A percentile compares a stretch with the other conserved stretches of the same genome.
Conservation (phyloP, 306 rosid species). For the Luffa aegyptiaca region DNA sequence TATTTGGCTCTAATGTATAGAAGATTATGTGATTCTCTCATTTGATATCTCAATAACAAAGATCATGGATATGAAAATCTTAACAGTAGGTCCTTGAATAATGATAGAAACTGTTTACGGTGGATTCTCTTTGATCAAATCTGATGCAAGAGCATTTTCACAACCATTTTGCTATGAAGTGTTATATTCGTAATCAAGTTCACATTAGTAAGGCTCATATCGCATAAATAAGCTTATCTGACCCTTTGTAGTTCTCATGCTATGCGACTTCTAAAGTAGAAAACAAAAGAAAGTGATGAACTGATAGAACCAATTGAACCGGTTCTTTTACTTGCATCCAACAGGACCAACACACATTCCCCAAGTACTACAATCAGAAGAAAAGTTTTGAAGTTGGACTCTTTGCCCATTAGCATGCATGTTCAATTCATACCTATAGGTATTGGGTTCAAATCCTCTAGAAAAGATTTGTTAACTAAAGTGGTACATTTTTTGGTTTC, state of each 20-base stretch:
- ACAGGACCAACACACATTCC: too few relatives aligned
- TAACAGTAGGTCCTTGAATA: background rate
- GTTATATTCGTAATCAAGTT: background rate
- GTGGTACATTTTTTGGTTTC: too few relatives aligned
- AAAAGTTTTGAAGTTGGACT: background rate
- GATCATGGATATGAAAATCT: background rate
- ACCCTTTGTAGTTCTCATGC: too few relatives aligned
- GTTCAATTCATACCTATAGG: too few relatives aligned
- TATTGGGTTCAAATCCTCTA: too few relatives aligned
- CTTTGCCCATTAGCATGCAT: too few relatives aligned
- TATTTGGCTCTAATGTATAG: too few relatives aligned
- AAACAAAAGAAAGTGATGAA: too few relatives aligned
- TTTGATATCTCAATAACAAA: too few relatives aligned
- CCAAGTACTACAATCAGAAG: background rate
- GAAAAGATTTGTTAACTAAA: background rate
- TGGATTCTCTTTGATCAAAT: background rate
- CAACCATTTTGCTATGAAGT: background rate
- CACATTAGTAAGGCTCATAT: background rate
- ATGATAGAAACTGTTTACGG: background rate
- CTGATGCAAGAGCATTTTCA: background rate
- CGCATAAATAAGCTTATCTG: too few relatives aligned
- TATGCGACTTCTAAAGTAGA: too few relatives aligned
- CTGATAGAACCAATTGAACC: background rate
- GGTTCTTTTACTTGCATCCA: background rate
- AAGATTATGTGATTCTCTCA: too few relatives aligned